Evolutionary conservation across 179 eudicot genomes (phyloP), one percentile per base, ranked within the genome.

Genomic region (Drosera spatulata): DNA sequence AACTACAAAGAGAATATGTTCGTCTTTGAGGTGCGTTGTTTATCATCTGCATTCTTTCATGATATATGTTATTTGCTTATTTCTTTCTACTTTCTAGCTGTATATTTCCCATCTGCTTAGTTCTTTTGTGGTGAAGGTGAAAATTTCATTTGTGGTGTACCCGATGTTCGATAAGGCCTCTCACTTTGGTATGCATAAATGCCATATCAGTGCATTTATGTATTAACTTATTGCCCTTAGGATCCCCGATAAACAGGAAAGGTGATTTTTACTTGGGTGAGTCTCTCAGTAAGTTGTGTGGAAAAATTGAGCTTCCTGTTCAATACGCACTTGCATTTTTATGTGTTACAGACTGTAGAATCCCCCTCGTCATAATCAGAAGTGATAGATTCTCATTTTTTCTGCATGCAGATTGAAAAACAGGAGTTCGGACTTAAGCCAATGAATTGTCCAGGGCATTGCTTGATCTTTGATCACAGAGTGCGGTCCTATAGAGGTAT

Each of bases 391-490:
- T 7, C 13, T 5, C 50, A 53, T 41, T 67, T 55, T 43, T 38
- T 60, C 49, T 55, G 59, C 11, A 45, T 67, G 71, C 85, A 91
- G 97, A 78, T 91, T 66, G 97, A 91, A 57, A 84, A 91, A 50
- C 97, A 91, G 68, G 96, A 88, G 72, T 91, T 85, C 73, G 97
- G 96, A 56, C 96, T 91, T 61, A 91, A 91, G 75, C 97, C 97
- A 55, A 91, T 91, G 97, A 91, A 91, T 77, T 91, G 97, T 70
- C 97, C 97, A 0, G 97, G 97, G 44, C 97, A 91, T 63, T 91
- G 97, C 66, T 69, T 88, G 70, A 88, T 91, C 66, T 91, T 91
- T 73, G 96, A 91, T 67, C 91, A 87, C 47, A 77, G 96, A 76
- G 97, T 91, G 65, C 97, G 97, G 53, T 91, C 97, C 44, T 91